Conservation (phyloP, 495 filamentous ascomycete genomes). For the Peziza echinospora region DNA sequence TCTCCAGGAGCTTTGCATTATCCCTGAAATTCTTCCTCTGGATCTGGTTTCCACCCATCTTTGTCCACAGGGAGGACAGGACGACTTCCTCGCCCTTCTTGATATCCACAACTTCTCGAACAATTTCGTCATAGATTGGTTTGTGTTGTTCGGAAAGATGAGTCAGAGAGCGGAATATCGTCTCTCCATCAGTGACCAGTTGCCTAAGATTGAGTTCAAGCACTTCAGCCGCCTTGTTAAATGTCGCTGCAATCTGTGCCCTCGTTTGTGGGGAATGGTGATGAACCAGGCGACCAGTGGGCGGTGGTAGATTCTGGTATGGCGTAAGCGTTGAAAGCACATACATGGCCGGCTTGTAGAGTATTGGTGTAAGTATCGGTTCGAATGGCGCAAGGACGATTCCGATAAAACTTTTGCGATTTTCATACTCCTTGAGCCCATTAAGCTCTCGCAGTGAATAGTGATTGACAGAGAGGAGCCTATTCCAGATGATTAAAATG, state of each 20-base stretch:
- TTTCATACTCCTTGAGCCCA: constrained; percentile 4
- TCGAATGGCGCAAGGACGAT: background rate
- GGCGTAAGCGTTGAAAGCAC: constrained; percentile 10
- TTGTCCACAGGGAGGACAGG: constrained; percentile 18
- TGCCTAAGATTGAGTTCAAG: constrained; percentile 18
- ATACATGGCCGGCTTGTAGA: constrained; percentile 5
- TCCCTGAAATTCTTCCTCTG: constrained; percentile 18
- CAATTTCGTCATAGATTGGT: constrained; percentile 19
- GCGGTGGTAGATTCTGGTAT: constrained; percentile 7
- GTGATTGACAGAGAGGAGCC: constrained; percentile 19
- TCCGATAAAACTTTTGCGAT: background rate
- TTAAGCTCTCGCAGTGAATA: constrained; percentile 18
- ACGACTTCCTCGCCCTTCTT: constrained; percentile 18
- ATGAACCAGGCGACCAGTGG: constrained; percentile 6
- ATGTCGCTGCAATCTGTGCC: constrained; percentile 13
- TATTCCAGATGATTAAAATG: constrained; percentile 6
- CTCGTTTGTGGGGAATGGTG: constrained; percentile 9
- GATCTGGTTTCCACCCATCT: constrained; percentile 10
- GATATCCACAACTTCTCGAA: constrained; percentile 19
- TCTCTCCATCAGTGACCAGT: constrained; percentile 18
- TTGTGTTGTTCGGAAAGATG: constrained; percentile 18
- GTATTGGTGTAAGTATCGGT: background rate
- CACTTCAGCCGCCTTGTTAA: constrained; percentile 19
- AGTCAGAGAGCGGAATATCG: constrained; percentile 15
- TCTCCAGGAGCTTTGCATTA: constrained; percentile 16